Conservation (phyloP, 495 filamentous ascomycete species). For the Chaetomium cochliodes region DNA sequence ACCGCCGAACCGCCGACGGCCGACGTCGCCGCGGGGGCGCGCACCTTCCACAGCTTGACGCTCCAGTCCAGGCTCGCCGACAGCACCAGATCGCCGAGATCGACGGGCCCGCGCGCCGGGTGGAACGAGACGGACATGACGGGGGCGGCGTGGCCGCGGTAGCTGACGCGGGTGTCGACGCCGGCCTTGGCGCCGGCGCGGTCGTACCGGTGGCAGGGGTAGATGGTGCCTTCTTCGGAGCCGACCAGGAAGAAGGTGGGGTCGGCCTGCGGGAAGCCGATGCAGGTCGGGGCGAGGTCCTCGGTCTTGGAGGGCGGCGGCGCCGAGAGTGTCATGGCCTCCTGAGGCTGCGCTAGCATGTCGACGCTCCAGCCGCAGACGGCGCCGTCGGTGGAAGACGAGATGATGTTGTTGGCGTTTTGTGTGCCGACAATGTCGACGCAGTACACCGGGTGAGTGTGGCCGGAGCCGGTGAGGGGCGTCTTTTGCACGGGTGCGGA, state of each 20-base stretch:
- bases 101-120: constrained; percentile 82
- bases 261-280: constrained; percentile 93
- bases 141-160: constrained; percentile 84
- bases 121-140: constrained; percentile 97
- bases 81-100: constrained; percentile 92
- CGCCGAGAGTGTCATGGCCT: constrained; percentile 78
- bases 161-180: constrained; percentile 79
- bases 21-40: constrained; percentile 68
- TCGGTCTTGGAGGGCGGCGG: constrained; percentile 90
- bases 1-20: constrained; percentile 33
- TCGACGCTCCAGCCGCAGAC: constrained; percentile 96
- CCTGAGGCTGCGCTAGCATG: constrained; percentile 94
- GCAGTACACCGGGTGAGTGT: constrained; percentile 94
- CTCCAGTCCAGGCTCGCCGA: constrained; percentile 89
- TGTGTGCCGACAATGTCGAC: constrained; percentile 96
- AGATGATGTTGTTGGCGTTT: constrained; percentile 97
- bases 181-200: constrained; percentile 94
- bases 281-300: constrained; percentile 91
- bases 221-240: constrained; percentile 93
- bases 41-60: constrained; percentile 93
- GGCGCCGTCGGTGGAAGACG: constrained; percentile 91
- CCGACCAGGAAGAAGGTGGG: constrained; percentile 97
- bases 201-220: constrained; percentile 94
- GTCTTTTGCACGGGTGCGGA: constrained; percentile 92
- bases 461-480: constrained; percentile 84